These are phyloP conservation scores for Dactylis glomerata DNA, from an alignment of 176 grass and related monocot species.

Conservation along the genomic window DNA sequence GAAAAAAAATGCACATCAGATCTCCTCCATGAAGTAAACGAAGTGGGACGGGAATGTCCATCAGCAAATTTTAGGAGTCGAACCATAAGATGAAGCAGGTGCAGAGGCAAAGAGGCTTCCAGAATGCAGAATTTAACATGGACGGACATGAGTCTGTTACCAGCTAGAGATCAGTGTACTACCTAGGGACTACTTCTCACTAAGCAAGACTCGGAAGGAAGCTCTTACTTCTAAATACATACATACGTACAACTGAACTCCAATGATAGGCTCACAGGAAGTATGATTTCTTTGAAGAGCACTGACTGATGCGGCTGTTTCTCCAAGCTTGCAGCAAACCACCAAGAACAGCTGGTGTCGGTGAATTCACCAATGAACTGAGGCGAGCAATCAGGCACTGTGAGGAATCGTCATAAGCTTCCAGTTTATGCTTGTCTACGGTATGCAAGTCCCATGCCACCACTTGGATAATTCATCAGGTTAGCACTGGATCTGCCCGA, in stretches of 20 bases:
- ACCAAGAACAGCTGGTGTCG: neutral
- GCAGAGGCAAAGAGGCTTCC: neutral
- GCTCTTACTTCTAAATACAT: neutral
- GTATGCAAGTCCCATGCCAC: neutral
- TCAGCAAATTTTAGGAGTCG: neutral
- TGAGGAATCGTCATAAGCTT: neutral
- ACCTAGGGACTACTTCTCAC: neutral
- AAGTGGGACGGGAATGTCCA: neutral
- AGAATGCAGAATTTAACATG: neutral
- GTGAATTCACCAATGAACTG: neutral
- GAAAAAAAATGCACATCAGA: neutral
- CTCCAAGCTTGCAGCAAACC: neutral
- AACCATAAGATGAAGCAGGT: neutral
- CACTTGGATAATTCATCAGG: neutral
- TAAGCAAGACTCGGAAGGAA: neutral
- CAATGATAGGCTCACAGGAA: neutral
- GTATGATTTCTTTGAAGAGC: slow-evolving; percentile 2
- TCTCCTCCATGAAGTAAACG: neutral
- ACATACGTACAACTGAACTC: neutral
- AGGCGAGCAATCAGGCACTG: neutral
- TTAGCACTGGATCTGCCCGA: neutral
- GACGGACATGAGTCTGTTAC: neutral
- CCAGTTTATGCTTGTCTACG: neutral
- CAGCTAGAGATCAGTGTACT: neutral
- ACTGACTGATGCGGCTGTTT: neutral